Base-by-base conservation (phyloP, 495 filamentous ascomycete species). In the Apodospora peruviana region DNA sequence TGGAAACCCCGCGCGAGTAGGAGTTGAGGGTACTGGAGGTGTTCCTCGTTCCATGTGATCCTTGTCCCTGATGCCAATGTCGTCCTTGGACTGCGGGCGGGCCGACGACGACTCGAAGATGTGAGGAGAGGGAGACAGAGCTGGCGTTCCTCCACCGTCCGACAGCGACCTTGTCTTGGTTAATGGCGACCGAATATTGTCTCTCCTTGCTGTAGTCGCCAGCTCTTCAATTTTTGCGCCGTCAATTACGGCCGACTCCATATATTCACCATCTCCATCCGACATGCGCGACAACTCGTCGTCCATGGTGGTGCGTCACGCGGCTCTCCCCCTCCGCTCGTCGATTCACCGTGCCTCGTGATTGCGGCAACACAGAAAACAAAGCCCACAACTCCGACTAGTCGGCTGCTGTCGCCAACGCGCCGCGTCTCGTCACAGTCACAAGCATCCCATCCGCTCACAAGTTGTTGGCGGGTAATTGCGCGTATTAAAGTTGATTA, bases 61-160 rank as follows among this genome's bases (percentile, higher is more conserved):
- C 39, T 59, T 71, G 45, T 68, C 68, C 10, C 57, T 63, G 37
- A 63, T 69, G 42, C 77, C 77, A 56, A 81, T 85, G 59, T 96
- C 91, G 74, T 96, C 91, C 70, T 93, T 91, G 47, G 87, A 82
- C 17, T 70, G 69, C 24, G 68, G 69, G n/a, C 71, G 66, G 5
- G 65, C 58, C 5, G 70, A 60, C 4, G 70, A 60, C 4, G 70
- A 61, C 53, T 84, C 83, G 50, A 72, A 68, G 45, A 88, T 82
- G 53, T 77, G 78, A 5, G 84, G 85, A 5, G 84, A 85, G 12
- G 85, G 83, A 2, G 79, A 82, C n/a, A 86, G 66, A 37, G 70
- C 67, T 22, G 73, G 70, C 11, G 65, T 71, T 43, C 73, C 69
- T 37, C 74, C 75, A 34, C 73, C 69, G 48, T 78, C 71, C 14